These are phyloP conservation scores for Xylariaceae sp. DNA, from an alignment of 2,329 filamentous ascomycete genomes.

Conservation along the genomic window DNA sequence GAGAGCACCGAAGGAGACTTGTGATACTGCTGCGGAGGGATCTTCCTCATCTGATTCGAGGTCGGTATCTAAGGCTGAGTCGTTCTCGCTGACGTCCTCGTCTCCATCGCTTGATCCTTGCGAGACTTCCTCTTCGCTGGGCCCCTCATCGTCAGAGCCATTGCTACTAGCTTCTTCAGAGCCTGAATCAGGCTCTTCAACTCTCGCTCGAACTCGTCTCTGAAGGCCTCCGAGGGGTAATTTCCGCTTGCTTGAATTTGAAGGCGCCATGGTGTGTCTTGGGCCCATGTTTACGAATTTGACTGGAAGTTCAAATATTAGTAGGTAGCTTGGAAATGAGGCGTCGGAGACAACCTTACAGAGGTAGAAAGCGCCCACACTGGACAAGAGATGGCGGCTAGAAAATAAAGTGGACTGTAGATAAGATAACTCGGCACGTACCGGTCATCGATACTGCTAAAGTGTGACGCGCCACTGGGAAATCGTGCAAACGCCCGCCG, in stretches of 20 bases:
- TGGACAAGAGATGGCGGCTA: too few species aligned
- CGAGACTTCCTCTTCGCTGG: slow-evolving; percentile 24
- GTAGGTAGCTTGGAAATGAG: too few species aligned
- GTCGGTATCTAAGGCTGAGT: slow-evolving; percentile 11
- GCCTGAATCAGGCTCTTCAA: slow-evolving; percentile 38
- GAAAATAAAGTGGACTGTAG: too few species aligned
- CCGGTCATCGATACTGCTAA: too few species aligned
- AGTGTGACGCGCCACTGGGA: too few species aligned
- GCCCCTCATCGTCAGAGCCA: slow-evolving; percentile 30
- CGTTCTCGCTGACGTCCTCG: slow-evolving; percentile 28
- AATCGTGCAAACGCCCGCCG: too few species aligned
- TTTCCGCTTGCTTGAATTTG: slow-evolving; percentile 36
- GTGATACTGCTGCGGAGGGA: slow-evolving; percentile 43
- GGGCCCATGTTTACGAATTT: background rate
- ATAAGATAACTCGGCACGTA: too few species aligned
- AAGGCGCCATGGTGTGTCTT: slow-evolving; percentile 17
- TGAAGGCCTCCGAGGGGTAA: slow-evolving; percentile 31
- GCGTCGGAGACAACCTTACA: too few species aligned
- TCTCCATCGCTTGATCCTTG: slow-evolving; percentile 22
- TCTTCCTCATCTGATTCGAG: slow-evolving; percentile 32
- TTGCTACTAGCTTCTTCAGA: slow-evolving; percentile 31
- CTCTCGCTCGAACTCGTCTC: slow-evolving; percentile 40
- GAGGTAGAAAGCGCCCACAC: too few species aligned
- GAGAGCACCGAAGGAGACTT: slow-evolving; percentile 84
- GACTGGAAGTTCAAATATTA: background rate